Evolutionary conservation across 345 rosid genomes (phyloP), one percentile per base, ranked within the genome.

Genomic region (Excoecaria agallocha): DNA sequence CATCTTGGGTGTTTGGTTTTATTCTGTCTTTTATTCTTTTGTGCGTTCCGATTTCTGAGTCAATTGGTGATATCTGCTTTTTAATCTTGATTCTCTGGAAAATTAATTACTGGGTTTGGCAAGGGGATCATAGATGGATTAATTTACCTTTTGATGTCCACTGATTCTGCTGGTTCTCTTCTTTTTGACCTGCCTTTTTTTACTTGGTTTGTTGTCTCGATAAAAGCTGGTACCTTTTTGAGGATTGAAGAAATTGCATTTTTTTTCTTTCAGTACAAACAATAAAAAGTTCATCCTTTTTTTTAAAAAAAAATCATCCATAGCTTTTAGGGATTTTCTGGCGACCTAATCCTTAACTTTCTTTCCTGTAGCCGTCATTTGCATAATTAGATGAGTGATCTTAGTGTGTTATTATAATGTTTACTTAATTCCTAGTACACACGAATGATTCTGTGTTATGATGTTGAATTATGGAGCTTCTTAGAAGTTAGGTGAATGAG

Each of bases 181-280:
- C n/a, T 24, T 64, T 22, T 24, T 25, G 25, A 46, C 57, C 49
- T 20, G 16, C 57, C 35, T 15, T 41, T 25, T 43, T 24, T 49
- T 68, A 15, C 11, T 39, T 60, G 6, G 35, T n/a, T 38, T 61
- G 50, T 52, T 68, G 6, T 46, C 25, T 65, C 37, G 6, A 35
- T 49, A 16, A 75, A 49, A 67, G 50, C 55, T 67, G 51, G 35
- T 59, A 22, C 63, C 52, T 75, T 16, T 16, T 39, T 8, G 25
- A 25, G 12, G 25, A 9, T 35, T 50, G 50, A 58, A 10, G 46
- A 37, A 58, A 22, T 11, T 75, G 43, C 16, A 75, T 13, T 39
- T 52, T 60, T 48, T 72, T 8, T 64, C 19, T 37, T 61, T 35
- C 37, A 3, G 22, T 49, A 4, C 37, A 30, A 49, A 66, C 4